Evolutionary conservation across 129 eudicot genomes (phyloP), one percentile per base, ranked within the genome.

Genomic region (Escallonia rubra): DNA sequence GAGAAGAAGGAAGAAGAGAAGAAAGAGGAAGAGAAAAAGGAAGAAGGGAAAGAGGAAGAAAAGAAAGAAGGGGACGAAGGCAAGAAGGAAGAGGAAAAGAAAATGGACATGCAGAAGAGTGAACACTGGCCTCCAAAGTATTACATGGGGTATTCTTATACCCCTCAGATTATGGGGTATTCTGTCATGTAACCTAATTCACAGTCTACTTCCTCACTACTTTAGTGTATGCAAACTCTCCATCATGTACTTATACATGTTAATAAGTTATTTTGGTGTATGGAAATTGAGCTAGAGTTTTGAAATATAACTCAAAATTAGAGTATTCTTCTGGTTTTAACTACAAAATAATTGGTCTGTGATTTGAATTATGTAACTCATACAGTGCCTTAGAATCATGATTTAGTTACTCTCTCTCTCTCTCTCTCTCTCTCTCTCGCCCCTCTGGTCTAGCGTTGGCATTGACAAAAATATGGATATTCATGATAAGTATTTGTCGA

Each of bases 141-240:
- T 73, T 80, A 82, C 79, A 79, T 70, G 82, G 89, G 84, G 64
- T 77, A 76, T 60, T 49, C 82, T 56, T 76, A 90, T 61, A 80
- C 85, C 10, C 97, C 97, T 70, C 87, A 87, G 54, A 70, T 90
- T n/a, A n/a, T n/a, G n/a, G n/a, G n/a, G 55, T 90, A 95, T 69
- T 72, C 73, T 14, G 67, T 81, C n/a, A 89, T 89, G 96, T 89
- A 67, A 79, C 14, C 63, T 4, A 43, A 23, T 23, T 23, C 1
- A 23, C 34, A 0, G 34, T 23, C 34, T 23, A 23, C 34, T 23
- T 23, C 34, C 34, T 23, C 53, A 62, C 41, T 39, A 72, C 16
- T 40, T 51, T 16, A 40, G 41, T n/a, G 64, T 43, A 42, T 23
- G 34, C 34, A 23, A 23, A 72, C 68, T 57, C 59, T 78, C 57